Conservation (phyloP, 2,329 filamentous ascomycete genomes). For the Trichoderma endophyticum region DNA sequence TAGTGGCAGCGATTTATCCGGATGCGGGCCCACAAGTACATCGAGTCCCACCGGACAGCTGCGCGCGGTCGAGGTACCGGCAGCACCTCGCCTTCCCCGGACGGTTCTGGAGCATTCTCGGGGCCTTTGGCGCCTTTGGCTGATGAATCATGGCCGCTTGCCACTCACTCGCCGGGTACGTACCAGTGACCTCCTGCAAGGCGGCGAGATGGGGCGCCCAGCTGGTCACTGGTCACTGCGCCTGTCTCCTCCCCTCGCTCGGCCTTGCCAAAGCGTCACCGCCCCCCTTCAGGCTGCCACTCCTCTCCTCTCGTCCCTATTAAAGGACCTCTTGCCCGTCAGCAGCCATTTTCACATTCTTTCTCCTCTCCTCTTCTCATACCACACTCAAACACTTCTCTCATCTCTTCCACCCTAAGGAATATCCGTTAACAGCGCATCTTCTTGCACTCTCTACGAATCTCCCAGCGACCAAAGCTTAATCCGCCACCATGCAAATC, state of each 20-base stretch:
- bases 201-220: not conserved
- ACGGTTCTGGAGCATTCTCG: constrained; percentile 40
- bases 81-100: constrained; percentile 26
- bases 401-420: not conserved
- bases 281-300: constrained; percentile 22
- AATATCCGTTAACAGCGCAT: constrained; percentile 3
- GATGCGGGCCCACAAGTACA: constrained; percentile 24
- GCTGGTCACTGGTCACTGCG: constrained; percentile 32
- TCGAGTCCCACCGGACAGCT: not conserved
- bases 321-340: constrained; percentile 30
- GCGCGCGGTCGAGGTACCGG: constrained; percentile 23
- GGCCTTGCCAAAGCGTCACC: constrained; percentile 22
- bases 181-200: constrained; percentile 4
- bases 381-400: not conserved
- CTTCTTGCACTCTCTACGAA: constrained; percentile 17
- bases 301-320: constrained; percentile 24
- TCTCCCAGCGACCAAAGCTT: constrained; percentile 22
- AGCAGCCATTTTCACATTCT: constrained; percentile 23
- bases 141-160: constrained; percentile 34
- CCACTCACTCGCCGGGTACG: not conserved
- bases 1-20: constrained; percentile 4
- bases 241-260: constrained; percentile 29
- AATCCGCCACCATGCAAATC: constrained; percentile 76
- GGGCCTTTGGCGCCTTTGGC: constrained; percentile 33
- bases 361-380: constrained; percentile 18